A percentile compares a stretch with the other conserved stretches of the same genome.
Evolutionary conservation across 83 land plant species (phyloP).

Genomic region (Picea abies): DNA sequence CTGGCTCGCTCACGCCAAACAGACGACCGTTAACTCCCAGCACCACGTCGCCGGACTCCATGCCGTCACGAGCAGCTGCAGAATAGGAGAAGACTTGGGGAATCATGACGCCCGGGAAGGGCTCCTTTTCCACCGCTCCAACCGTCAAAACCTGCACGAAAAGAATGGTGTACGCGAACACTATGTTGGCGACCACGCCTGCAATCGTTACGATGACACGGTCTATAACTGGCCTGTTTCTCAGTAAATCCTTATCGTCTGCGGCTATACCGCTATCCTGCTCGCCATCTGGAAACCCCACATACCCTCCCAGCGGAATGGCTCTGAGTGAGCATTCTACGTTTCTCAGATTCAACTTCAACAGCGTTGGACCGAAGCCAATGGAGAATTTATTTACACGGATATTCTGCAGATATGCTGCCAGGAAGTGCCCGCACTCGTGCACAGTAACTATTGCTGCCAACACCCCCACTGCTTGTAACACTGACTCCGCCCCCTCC

Average conservation of each 20-base stretch:
- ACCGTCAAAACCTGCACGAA: conserved; percentile 75
- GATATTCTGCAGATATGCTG: conserved; percentile 90
- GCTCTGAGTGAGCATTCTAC: conserved; percentile 95
- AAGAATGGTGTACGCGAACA: conserved; percentile 82
- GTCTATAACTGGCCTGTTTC: conserved; percentile 79
- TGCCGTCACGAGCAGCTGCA: conserved; percentile 79
- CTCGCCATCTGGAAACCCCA: conserved; percentile 95
- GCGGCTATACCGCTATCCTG: conserved; percentile 74
- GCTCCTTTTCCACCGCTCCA: conserved; percentile 77
- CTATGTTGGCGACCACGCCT: conserved; percentile 87
- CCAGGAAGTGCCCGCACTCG: conserved; percentile 92
- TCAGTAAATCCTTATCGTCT: conserved; percentile 82
- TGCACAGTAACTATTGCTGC: conserved; percentile 89
- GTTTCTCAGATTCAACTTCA: conserved; percentile 47
- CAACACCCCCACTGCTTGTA: conserved; percentile 75
- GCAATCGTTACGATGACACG: conserved; percentile 87
- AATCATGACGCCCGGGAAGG: conserved; percentile 73
- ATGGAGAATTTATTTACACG: conserved; percentile 91
- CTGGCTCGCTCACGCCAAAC: conserved; percentile 35
- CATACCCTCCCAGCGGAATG: conserved; percentile 93
- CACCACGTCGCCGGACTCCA: conserved; percentile 80
- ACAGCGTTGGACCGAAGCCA: conserved; percentile 92
- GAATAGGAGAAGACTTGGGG: conserved; percentile 79
- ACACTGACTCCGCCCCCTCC: too few relatives aligned
- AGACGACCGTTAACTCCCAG: conserved; percentile 50